Base-by-base conservation (phyloP, 148 eudicot genomes). In the Pouteria glomerata region DNA sequence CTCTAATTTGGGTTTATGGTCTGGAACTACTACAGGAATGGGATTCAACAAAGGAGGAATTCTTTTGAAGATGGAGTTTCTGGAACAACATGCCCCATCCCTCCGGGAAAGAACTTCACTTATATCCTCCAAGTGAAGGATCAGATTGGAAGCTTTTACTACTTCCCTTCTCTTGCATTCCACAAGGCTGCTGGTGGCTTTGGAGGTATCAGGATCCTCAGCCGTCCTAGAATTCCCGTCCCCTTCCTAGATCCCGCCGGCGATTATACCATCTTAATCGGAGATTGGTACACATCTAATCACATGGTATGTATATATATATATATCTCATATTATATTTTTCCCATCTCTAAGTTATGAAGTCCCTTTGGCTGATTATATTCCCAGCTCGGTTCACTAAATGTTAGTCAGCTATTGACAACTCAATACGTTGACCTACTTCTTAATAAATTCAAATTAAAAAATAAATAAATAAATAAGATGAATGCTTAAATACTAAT, bases 51-150 rank as follows among this genome's bases (percentile, higher is more conserved):
- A 11, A 78, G 81, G 62, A 72, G 76, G 55, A 78, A 73, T 44
- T 78, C 81, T 0, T 78, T 51, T 37, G 68, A 73, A 73, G 81
- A 78, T 45, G 81, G 81, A 57, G 81, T 78, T 14, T 66, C 33
- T 30, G 81, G 81, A 35, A 78, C 81, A n/a, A 78, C 76, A 21
- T 78, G 81, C 39, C 81, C 81, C 21, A 78, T 78, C 24, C 76
- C 81, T 13, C 76, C 81, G 0, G 81, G 81, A 47, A 26, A 73
- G 35, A 78, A 78, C 76, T 78, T 66, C 73, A 78, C 81, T 31
- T 75, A 68, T 33, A 52, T 75, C 7, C 63, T 75, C 8, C 78
- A 75, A 48, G 56, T 75, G 26, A 75, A 75, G 78, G 78, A 75
- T 52, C 78, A 75, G 37, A 75, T 75, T 45, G 78, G 78, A 3